These are phyloP conservation scores for Aristolochia californica DNA, from an alignment of 164 flowering plant species.

Conservation along the genomic window DNA sequence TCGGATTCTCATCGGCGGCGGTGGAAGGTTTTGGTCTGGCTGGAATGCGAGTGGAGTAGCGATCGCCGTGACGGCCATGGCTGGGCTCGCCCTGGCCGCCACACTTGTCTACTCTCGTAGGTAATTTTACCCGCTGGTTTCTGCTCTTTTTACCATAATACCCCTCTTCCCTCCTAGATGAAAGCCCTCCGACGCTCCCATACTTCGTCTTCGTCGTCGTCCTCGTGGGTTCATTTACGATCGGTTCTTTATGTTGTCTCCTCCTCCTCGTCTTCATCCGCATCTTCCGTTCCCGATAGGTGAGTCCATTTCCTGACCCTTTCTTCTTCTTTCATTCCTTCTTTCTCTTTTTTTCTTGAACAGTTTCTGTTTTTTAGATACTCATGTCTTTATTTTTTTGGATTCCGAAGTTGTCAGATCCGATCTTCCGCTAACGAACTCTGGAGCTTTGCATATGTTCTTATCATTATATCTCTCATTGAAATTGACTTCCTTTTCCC, in stretches of 20 bases:
- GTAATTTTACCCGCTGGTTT: constrained; percentile 21
- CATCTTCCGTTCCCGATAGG: constrained; percentile 61
- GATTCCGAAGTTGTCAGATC: background rate
- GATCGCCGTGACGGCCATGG: constrained; percentile 58
- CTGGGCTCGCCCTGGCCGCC: constrained; percentile 58
- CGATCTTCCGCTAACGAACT: background rate
- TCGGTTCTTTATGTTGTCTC: constrained; percentile 75
- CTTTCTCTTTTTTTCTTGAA: background rate
- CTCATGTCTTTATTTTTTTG: background rate
- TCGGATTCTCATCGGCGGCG: constrained; percentile 11
- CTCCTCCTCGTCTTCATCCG: constrained; percentile 16
- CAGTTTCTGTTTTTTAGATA: background rate
- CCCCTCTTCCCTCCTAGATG: constrained; percentile 30
- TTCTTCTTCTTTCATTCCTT: background rate
- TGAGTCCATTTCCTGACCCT: constrained; percentile 28
- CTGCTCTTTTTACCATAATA: too few species aligned
- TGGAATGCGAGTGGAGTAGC: constrained; percentile 22
- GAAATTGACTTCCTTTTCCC: too few species aligned
- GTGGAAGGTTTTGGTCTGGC: constrained; percentile 19
- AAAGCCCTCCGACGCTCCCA: constrained; percentile 64
- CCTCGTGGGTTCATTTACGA: constrained; percentile 68
- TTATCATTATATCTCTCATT: too few species aligned
- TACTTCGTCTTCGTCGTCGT: constrained; percentile 42
- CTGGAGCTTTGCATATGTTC: background rate
- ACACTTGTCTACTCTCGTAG: constrained; percentile 45